Base-by-base conservation (phyloP, 805 yeast genomes). In the Myxozyma neglecta region DNA sequence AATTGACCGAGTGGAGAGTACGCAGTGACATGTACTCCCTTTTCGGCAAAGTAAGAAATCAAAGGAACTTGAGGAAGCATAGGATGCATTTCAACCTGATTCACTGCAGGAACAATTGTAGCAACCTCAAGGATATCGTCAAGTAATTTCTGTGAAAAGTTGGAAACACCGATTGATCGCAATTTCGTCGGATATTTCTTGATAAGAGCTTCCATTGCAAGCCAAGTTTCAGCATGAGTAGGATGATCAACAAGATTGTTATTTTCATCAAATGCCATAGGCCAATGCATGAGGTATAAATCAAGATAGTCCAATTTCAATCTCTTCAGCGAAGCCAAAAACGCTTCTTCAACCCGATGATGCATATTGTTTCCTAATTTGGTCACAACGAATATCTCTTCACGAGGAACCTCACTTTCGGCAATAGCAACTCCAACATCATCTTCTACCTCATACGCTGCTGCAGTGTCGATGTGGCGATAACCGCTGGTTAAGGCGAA, bases 271-370 rank as follows among this genome's bases (percentile, higher is more conserved):
- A 81, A 72, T 13, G 87, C 76, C 47, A 82, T 81, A 5, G 96
- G 96, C 96, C 96, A 90, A 75, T 90, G 96, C 73, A 89, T 81
- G 71, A 90, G 79, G 71, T 85, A 85, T 45, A 89, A 76, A 72
- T 90, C 96, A 56, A 90, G 86, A 70, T 90, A 90, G 50, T 87
- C 93, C 66, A 88, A 70, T 0, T 85, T 85, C 64, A 89, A 77
- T 70, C 85, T 83, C 66, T 79, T 69, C 69, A 89, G 77, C 6
- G 92, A 86, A 51, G 74, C 76, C 13, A 83, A 80, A 40, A 89
- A 74, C 7, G 88, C 88, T 16, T 71, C 76, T 37, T 71, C 81
- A 13, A 86, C 86, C 29, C 73, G 62, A 42, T 66, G 66, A 56
- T 74, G 74, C 68, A 64, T 72, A 40, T 75, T 65, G n/a, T 75